Evolutionary conservation across 345 rosid genomes (phyloP).

Genomic region (Moringa oleifera): DNA sequence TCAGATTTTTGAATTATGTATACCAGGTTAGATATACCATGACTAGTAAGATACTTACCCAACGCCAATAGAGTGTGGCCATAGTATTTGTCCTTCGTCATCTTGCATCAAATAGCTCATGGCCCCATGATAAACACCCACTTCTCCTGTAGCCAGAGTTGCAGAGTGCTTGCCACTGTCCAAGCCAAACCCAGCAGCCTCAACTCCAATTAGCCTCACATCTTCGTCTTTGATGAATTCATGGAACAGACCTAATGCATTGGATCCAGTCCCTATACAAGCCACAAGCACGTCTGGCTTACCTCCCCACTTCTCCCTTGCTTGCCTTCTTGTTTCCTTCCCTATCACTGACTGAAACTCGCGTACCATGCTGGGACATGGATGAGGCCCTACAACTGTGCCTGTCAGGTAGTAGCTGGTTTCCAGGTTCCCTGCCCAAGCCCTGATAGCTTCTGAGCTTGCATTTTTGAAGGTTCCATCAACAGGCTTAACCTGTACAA

Average conservation of each 20-base stretch:
- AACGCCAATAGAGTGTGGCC: conserved; percentile 53
- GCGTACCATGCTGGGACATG: conserved; percentile 70
- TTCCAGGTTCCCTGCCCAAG: conserved; percentile 50
- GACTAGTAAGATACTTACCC: too few species aligned
- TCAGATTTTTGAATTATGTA: too few species aligned
- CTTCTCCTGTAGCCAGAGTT: conserved; percentile 65
- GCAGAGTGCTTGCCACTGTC: conserved; percentile 77
- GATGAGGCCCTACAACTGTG: conserved; percentile 82
- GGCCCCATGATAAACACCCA: conserved; percentile 84
- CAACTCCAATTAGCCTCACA: conserved; percentile 74
- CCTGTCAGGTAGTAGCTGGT: conserved; percentile 47
- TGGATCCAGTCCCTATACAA: conserved; percentile 81
- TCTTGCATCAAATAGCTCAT: conserved; percentile 79
- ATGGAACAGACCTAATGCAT: conserved; percentile 77
- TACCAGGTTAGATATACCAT: background rate
- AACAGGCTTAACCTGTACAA: conserved; percentile 47
- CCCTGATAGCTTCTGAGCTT: conserved; percentile 65
- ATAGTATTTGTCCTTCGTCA: conserved; percentile 60
- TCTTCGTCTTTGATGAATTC: conserved; percentile 58
- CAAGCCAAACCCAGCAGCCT: conserved; percentile 78
- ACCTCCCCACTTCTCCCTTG: conserved; percentile 77
- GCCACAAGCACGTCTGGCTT: conserved; percentile 79
- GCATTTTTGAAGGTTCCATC: conserved; percentile 68
- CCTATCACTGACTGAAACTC: conserved; percentile 88
- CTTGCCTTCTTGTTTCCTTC: conserved; percentile 75